Evolutionary conservation across 495 filamentous ascomycete genomes (phyloP), one percentile per base, ranked within the genome.

Genomic region (Entonaema liquescens): DNA sequence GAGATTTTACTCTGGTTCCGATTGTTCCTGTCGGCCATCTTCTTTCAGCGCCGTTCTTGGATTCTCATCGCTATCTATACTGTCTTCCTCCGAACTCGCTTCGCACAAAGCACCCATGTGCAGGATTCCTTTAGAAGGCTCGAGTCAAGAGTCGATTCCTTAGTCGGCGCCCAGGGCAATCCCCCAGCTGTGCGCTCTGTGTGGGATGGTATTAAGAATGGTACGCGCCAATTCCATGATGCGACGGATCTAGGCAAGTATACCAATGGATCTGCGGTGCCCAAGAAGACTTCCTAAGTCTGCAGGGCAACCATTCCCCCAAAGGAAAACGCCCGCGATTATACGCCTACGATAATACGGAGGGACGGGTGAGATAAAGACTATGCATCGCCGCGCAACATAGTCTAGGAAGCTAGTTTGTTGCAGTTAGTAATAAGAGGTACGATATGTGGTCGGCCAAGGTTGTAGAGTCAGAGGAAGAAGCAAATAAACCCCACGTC

Each of bases 31-130:
- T 89, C 90, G 35, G 91, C 91, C 56, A 79, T 98, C 61, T 85
- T 94, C 67, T 98, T 98, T 87, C 88, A 88, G 82, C 92, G 90
- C 79, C 91, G 93, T 62, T 94, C 92, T 77, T 97, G 95, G 92
- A 87, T 98, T 77, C 84, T 98, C 28, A 77, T 98, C 38, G 79
- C 84, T 52, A 76, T 95, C 81, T 99, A 98, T 86, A 91, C 93
- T 72, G 86, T 89, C 72, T 99, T 99, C 89, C 89, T 98, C 78
- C 92, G 95, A 59, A 90, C 93, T 36, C 88, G 95, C 72, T 94
- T 90, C 80, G 86, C 92, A 62, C 96, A 98, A 86, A 97, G 94
- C 84, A 86, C 79, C 58, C 98, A 98, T 74, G 92, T 98, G 28
- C 91, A 95, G 82, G 87, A 88, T 70, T 90, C 93, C 40, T 88